Conservation (phyloP, 129 eudicot species). For the Sambucus nigra region DNA sequence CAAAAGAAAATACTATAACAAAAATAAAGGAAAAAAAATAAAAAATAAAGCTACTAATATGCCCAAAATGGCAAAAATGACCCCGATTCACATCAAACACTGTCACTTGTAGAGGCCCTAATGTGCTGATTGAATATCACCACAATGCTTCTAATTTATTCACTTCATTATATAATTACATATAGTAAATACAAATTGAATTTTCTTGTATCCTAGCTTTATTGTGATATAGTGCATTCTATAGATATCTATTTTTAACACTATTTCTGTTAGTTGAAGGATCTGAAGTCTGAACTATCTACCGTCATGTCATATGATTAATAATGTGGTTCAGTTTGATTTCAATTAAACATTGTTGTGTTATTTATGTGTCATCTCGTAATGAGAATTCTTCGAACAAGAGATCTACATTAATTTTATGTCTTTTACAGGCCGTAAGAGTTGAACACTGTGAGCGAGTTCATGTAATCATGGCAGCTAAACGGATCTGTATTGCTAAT, state of each 20-base stretch:
- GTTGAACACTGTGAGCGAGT: constrained; percentile 97
- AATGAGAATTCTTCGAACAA: background rate
- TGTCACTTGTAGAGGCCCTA: too few species aligned
- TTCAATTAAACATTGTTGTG: background rate
- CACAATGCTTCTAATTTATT: too few species aligned
- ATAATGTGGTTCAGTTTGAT: background rate
- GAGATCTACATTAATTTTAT: background rate
- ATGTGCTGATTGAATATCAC: too few species aligned
- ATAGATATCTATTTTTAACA: background rate
- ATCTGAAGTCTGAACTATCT: constrained; percentile 1
- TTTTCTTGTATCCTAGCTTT: background rate
- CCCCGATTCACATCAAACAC: too few species aligned
- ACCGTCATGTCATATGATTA: background rate
- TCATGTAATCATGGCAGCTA: constrained; percentile 84
- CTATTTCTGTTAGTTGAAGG: background rate
- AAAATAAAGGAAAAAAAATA: too few species aligned
- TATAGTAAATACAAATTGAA: too few species aligned
- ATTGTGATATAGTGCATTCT: background rate
- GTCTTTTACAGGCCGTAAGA: constrained; percentile 74
- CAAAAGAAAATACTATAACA: too few species aligned
- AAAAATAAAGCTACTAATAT: too few species aligned
- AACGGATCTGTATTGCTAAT: constrained; percentile 85
- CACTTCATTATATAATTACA: too few species aligned
- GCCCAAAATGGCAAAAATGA: too few species aligned
- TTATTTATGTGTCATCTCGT: background rate